These are phyloP conservation scores for Entamoeba invadens DNA, from an alignment of 208 protist species.

Conservation along the genomic window DNA sequence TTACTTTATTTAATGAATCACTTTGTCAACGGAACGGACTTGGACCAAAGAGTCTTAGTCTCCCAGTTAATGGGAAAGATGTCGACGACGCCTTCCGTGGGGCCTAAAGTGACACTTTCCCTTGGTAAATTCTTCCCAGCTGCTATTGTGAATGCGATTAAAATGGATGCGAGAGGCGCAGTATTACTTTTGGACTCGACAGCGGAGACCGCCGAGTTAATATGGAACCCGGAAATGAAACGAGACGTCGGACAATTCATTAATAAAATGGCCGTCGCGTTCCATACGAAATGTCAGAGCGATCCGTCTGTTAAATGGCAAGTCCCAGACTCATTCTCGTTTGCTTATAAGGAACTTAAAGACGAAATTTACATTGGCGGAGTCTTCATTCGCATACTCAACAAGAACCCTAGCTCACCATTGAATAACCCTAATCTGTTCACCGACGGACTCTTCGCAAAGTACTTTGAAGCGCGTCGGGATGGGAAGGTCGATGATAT, in stretches of 20 bases:
- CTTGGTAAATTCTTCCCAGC: neutral
- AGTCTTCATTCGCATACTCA: neutral
- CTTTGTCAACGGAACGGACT: neutral
- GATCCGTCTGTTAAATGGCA: neutral
- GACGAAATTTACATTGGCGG: neutral
- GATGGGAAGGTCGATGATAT: neutral
- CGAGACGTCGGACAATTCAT: neutral
- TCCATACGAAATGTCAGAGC: neutral
- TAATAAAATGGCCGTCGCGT: neutral
- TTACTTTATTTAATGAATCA: neutral
- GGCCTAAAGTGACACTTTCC: neutral
- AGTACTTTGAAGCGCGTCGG: neutral
- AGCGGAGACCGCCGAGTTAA: neutral
- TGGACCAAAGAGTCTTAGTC: neutral
- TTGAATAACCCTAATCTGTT: neutral
- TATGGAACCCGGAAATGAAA: neutral
- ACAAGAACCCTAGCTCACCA: neutral
- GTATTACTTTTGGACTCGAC: neutral
- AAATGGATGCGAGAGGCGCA: neutral
- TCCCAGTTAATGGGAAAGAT: neutral
- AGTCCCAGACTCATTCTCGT: neutral
- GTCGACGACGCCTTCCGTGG: neutral
- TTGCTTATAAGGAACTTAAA: neutral
- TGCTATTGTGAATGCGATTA: neutral
- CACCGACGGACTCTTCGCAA: neutral